Conservation (phyloP, 2,329 filamentous ascomycete species). For the Cercospora zeae-maydis region DNA sequence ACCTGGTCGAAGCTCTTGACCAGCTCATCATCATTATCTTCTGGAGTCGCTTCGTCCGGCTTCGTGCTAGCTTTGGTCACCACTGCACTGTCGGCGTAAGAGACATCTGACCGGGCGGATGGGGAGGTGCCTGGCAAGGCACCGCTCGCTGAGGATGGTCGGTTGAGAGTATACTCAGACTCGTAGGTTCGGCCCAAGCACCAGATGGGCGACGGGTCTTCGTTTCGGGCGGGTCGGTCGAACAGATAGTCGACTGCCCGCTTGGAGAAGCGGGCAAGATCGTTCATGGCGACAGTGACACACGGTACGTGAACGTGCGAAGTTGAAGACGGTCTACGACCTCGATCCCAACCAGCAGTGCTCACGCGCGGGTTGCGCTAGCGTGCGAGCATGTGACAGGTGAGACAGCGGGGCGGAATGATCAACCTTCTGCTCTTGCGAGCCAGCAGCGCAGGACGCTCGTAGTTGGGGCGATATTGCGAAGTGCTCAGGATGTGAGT, state of each 20-base stretch:
- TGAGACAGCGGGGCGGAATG: conserved; percentile 4
- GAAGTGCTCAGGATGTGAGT: background rate
- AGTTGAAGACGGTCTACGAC: background rate
- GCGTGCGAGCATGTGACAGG: conserved; percentile 18
- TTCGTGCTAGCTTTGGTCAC: conserved; percentile 25
- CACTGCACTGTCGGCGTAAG: conserved; percentile 35
- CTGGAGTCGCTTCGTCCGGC: conserved; percentile 18
- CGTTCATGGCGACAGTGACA: conserved; percentile 53
- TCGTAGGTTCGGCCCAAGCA: conserved; percentile 64
- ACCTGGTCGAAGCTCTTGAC: conserved; percentile 31
- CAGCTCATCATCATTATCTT: conserved; percentile 25
- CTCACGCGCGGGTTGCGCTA: conserved; percentile 15
- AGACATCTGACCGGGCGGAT: conserved; percentile 30
- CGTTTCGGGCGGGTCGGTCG: conserved; percentile 84
- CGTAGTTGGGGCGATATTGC: background rate
- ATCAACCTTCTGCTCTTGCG: background rate
- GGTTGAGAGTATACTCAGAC: conserved; percentile 29
- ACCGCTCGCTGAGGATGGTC: conserved; percentile 17
- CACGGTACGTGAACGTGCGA: background rate
- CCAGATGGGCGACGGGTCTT: conserved; percentile 75
- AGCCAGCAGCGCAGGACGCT: background rate
- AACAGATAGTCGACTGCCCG: conserved; percentile 87
- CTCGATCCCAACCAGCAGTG: conserved; percentile 4
- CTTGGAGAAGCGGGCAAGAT: conserved; percentile 70
- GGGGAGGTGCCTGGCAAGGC: conserved; percentile 28